Evolutionary conservation across 2,329 filamentous ascomycete species (phyloP), one percentile per base, ranked within the genome.

Genomic region (Huntiella omanensis): DNA sequence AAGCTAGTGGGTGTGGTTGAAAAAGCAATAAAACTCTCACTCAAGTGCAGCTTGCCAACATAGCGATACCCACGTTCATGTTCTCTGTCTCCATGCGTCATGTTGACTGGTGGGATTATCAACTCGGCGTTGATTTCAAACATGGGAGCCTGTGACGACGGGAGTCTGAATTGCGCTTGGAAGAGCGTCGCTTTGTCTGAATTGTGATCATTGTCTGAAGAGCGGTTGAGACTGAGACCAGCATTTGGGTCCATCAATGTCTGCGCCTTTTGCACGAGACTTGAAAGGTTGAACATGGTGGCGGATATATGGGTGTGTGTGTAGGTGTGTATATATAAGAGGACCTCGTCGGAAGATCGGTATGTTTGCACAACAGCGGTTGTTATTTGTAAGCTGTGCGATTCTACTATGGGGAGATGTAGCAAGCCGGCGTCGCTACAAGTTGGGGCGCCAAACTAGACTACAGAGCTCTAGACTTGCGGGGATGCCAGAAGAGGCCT

Each of bases 101-200:
- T 72, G 61, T 80, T 83, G 52, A 75, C 75, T 51, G 75, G 77
- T 47, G 80, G 79, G 49, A 98, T 83, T 48, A 86, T 92, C 50
- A 98, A 75, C 67, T 98, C 91, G 58, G 91, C 87, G 51, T 83
- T 86, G 64, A 98, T 95, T 68, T 98, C 91, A 65, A 92, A 86
- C 49, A 96, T 73, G 47, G 91, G 91, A 52, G 83, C 87, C 64
- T 98, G 88, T 35, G 84, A 81, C 58, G 85, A 77, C 40, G 91
- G 91, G 33, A 98, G 80, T 54, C 91, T 84, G 67, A 98, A 98
- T 64, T 98, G 91, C 61, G 82, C 80, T 65, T 91, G 86, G 67
- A 96, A 98, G 49, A 96, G 75, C 44, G 82, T 80, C 47, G 86
- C 78, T 66, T 95, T 96, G 58, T 87, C 88, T 43, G 87, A 86